These are phyloP conservation scores for Sporisorium iseilematis-ciliati DNA, from an alignment of 1,284 basidiomycete genomes.

Conservation along the genomic window DNA sequence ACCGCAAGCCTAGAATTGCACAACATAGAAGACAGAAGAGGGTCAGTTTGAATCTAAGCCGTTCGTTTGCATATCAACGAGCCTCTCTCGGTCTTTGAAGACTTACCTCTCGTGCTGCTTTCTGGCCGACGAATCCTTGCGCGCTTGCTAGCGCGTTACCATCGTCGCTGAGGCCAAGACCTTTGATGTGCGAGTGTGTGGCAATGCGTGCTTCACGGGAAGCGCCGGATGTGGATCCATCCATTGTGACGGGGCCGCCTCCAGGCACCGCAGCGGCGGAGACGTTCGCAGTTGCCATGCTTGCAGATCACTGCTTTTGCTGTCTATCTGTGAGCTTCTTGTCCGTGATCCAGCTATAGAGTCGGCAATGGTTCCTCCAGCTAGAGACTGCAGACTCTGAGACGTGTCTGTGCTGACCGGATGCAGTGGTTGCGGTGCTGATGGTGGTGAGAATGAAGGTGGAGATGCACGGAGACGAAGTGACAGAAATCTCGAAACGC, in stretches of 20 bases:
- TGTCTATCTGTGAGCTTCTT: neutral
- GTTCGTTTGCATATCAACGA: neutral
- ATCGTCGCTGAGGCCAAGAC: constrained; percentile 88
- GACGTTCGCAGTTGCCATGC: constrained; percentile 33
- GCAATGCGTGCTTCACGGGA: constrained; percentile 76
- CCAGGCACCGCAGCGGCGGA: constrained; percentile 32
- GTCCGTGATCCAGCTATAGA: neutral
- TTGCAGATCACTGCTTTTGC: constrained; percentile 5
- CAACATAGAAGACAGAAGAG: neutral
- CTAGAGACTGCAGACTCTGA: neutral
- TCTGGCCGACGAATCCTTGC: constrained; percentile 92
- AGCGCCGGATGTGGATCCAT: constrained; percentile 29
- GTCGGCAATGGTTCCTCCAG: neutral
- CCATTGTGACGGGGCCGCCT: constrained; percentile 40
- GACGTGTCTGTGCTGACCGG: neutral
- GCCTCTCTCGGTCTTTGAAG: neutral
- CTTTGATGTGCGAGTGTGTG: constrained; percentile 94
- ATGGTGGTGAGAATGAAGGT: constrained; percentile 4
- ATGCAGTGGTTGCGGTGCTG: constrained; percentile 12
- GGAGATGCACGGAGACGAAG: neutral
- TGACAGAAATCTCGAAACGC: constrained; percentile 7
- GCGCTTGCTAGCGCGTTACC: constrained; percentile 78
- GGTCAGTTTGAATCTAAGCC: neutral
- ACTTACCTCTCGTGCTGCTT: constrained; percentile 87
- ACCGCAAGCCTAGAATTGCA: constrained; percentile 79